Conservation (phyloP, 1,139 yeast genomes). For the Kurtzmaniella quercitrusa region DNA sequence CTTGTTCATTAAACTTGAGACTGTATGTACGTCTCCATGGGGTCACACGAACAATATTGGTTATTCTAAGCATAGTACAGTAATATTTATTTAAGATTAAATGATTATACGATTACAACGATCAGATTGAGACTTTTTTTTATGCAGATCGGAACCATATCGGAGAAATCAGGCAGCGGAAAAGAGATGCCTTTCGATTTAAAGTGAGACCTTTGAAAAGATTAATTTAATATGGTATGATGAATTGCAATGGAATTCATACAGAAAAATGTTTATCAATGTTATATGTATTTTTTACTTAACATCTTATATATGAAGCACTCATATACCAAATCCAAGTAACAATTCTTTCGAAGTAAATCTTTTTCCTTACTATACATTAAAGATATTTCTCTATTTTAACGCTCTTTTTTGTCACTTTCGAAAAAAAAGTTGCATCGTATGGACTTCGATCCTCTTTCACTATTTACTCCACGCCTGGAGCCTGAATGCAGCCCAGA, state of each 20-base stretch:
- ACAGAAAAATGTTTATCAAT: too few species aligned
- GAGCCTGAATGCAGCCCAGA: constrained; percentile 18
- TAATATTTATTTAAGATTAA: too few species aligned
- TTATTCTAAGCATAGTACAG: not conserved
- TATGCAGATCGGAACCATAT: not conserved
- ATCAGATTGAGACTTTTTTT: not conserved
- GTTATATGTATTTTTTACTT: too few species aligned
- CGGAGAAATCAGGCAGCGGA: not conserved
- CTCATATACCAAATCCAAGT: too few species aligned
- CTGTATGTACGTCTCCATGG: constrained; percentile 2
- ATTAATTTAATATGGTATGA: too few species aligned
- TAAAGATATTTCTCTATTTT: not conserved
- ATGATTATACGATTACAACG: too few species aligned
- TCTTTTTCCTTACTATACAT: too few species aligned
- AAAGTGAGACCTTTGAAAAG: too few species aligned
- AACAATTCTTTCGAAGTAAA: too few species aligned
- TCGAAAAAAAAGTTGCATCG: not conserved
- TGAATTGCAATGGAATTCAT: too few species aligned
- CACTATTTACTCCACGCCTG: constrained; percentile 2
- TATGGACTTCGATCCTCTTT: constrained; percentile 2
- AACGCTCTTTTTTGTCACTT: not conserved
- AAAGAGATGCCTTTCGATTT: too few species aligned
- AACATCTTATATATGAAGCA: too few species aligned
- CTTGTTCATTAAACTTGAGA: constrained; percentile 6
- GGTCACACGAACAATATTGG: not conserved